Evolutionary conservation across 202 grass and related monocot genomes (phyloP).

Genomic region (Dendrocalamus latiflorus): DNA sequence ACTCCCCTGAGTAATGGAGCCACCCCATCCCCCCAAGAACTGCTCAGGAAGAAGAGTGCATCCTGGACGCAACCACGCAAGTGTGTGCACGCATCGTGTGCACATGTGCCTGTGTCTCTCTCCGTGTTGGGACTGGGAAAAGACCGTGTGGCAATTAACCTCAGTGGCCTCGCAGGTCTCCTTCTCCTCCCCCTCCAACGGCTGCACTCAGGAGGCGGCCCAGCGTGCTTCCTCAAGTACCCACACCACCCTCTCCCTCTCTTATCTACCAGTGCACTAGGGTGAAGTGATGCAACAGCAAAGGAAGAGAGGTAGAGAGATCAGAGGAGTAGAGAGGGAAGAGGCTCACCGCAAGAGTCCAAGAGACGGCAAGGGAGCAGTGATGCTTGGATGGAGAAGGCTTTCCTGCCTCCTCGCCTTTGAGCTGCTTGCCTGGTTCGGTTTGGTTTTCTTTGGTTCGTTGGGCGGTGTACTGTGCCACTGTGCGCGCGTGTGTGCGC

Average conservation of each 20-base stretch:
- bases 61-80: conserved; percentile 28
- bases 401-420: conserved; percentile 22
- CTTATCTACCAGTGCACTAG: not conserved
- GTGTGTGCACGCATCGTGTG: conserved; percentile 24
- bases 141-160: conserved; percentile 25
- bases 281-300: conserved; percentile 27
- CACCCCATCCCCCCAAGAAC: not conserved
- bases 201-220: conserved; percentile 30
- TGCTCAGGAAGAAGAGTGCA: conserved; percentile 30
- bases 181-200: conserved; percentile 33
- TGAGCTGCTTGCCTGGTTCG: not conserved
- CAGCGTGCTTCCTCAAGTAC: conserved; percentile 68
- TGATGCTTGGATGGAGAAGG: conserved; percentile 14
- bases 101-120: conserved; percentile 36
- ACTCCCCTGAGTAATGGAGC: conserved; percentile 20
- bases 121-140: conserved; percentile 25
- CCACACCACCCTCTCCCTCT: conserved; percentile 4
- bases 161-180: conserved; percentile 55
- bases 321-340: not conserved
- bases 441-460: conserved; percentile 8
- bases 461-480: not conserved
- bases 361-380: conserved; percentile 40
- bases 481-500: not conserved
- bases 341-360: conserved; percentile 42
- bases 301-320: not conserved